phyloP scores from a whole-genome alignment of 192 early-diverging fungal species.

The Borealophlyctis nickersoniae region DNA sequence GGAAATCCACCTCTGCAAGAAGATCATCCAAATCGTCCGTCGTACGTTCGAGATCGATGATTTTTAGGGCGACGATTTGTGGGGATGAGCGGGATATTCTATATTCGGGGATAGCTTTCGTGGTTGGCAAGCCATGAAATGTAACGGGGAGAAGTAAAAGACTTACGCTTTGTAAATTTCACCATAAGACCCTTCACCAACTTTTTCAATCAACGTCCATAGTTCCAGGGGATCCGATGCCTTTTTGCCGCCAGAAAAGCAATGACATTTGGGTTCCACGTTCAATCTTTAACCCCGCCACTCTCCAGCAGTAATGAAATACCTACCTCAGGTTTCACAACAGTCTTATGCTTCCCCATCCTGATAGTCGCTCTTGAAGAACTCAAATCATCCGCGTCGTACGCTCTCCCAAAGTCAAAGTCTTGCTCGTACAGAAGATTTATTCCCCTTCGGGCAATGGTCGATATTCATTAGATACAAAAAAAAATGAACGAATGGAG shows the following conservation, averaged over 20 bases:
- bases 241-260: too few relatives aligned
- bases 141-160: background rate
- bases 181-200: slow-evolving; percentile 34
- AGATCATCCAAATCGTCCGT: slow-evolving; percentile 30
- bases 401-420: slow-evolving; percentile 26
- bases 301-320: too few relatives aligned
- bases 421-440: slow-evolving; percentile 21
- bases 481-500: too few relatives aligned
- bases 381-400: slow-evolving; percentile 17
- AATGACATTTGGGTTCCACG: too few relatives aligned
- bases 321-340: slow-evolving; percentile 20
- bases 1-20: slow-evolving; percentile 34
- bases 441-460: slow-evolving; percentile 21
- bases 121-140: background rate
- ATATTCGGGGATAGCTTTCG: background rate
- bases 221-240: slow-evolving; percentile 22
- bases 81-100: slow-evolving; percentile 10
- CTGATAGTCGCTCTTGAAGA: slow-evolving; percentile 15
- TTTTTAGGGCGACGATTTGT: slow-evolving; percentile 32
- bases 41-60: slow-evolving; percentile 36
- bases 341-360: slow-evolving; percentile 11
- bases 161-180: slow-evolving; percentile 34
- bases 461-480: too few relatives aligned
- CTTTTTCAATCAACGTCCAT: slow-evolving; percentile 29
- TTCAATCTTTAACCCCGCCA: too few relatives aligned